phyloP scores from a whole-genome alignment of 2,329 filamentous ascomycete genomes.

The Microcyclosporella mali region DNA sequence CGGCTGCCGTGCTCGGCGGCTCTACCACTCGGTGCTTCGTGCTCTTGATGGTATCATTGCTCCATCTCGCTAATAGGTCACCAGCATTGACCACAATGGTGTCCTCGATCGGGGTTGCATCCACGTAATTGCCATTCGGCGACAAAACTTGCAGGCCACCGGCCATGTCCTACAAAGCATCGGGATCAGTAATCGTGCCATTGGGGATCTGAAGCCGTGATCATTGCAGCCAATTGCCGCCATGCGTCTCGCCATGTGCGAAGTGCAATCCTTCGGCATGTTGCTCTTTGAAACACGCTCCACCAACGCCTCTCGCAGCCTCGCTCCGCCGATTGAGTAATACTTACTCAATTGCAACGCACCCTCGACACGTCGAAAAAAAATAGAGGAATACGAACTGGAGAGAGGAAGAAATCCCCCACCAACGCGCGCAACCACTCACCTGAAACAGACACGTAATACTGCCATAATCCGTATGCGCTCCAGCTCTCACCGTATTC shows the following conservation, averaged over 20 bases:
- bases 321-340: too few species aligned
- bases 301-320: too few species aligned
- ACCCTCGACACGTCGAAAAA: too few species aligned
- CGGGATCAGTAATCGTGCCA: too few species aligned
- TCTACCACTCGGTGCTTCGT: conserved; percentile 88
- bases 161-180: conserved; percentile 41
- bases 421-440: conserved; percentile 3
- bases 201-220: too few species aligned
- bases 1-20: conserved; percentile 55
- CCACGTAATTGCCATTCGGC: conserved; percentile 67
- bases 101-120: conserved; percentile 73
- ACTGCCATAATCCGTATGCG: conserved; percentile 61
- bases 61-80: conserved; percentile 71
- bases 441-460: conserved; percentile 47
- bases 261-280: too few species aligned
- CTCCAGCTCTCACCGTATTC: conserved; percentile 60
- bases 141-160: conserved; percentile 59
- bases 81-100: conserved; percentile 87
- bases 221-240: too few species aligned
- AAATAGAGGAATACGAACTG: too few species aligned
- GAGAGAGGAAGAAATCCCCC: too few species aligned
- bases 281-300: too few species aligned
- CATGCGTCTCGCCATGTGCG: too few species aligned
- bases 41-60: conserved; percentile 84
- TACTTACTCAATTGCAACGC: too few species aligned